Base-by-base conservation (phyloP, 2,329 filamentous ascomycete species). In the Ophioceras dolichostomum region DNA sequence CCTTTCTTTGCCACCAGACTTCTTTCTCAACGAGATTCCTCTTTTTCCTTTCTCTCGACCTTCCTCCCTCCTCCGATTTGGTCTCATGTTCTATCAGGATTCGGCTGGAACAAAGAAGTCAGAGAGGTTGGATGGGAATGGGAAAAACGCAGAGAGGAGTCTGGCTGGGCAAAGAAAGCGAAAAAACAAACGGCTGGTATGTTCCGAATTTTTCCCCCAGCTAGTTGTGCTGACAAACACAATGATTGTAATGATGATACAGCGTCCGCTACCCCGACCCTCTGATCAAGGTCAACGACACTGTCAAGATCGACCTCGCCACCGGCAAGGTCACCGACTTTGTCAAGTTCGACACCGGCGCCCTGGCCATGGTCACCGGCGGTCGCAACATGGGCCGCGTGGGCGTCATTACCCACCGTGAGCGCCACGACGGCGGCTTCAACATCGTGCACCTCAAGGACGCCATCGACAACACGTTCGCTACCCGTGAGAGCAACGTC, bases 331-430 rank as follows among this genome's bases (percentile, higher is more conserved):
- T 98, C 72, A 69, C 75, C 56, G 91, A 98, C 71, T 96, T 83
- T 73, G 87, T 96, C 78, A 84, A 83, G 71, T 98, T 98, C 73
- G 91, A 98, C 68, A 95, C 88, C 61, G 91, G 89, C 69, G 83
- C 86, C 63, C 87, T 98, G 57, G 87, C 83, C 67, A 98, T 98
- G 89, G 83, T 83, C 61, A 98, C 91, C 55, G 91, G 91, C 81
- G 91, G 91, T 80, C 91, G 89, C 65, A 98, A 98, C 86, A 98
- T 96, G 89, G 91, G 91, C 66, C 91, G 91, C 89, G 89, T 98
- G 61, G 91, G 91, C 83, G 89, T 96, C 67, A 93, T 98, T 75
- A 96, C 91, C 59, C 88, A 98, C 80, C 89, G 91, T 76, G 91
- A 98, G 79, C 86, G 91, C 59, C 91, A 98, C 79, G 91, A 98